Conservation (phyloP, 768 basidiomycete genomes). For the Kwoniella shandongensis region DNA sequence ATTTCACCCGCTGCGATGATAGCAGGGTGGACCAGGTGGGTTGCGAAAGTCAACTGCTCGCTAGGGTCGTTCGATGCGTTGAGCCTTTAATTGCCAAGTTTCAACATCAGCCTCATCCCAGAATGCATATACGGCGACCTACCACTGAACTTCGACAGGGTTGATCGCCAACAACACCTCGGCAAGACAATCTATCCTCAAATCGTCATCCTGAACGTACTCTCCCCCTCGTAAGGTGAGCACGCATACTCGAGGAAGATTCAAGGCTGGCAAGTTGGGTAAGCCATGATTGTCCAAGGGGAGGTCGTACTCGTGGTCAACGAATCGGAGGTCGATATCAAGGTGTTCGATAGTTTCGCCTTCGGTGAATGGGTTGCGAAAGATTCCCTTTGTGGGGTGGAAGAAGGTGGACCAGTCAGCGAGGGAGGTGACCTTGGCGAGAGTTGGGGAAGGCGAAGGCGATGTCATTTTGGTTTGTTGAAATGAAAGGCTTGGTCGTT, state of each 20-base stretch:
- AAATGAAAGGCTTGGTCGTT: too few species aligned
- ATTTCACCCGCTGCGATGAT: constrained; percentile 42
- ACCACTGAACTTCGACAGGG: constrained; percentile 45
- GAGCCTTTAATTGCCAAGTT: constrained; percentile 23
- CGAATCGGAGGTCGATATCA: constrained; percentile 46
- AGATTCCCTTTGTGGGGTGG: constrained; percentile 36
- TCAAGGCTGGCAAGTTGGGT: constrained; percentile 5
- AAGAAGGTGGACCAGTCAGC: constrained; percentile 41
- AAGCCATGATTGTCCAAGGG: background rate
- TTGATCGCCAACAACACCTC: constrained; percentile 38
- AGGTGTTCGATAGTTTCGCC: constrained; percentile 44
- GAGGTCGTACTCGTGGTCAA: constrained; percentile 17
- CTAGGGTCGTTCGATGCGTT: constrained; percentile 32
- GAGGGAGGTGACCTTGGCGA: constrained; percentile 34
- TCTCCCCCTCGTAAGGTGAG: constrained; percentile 45
- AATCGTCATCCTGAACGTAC: constrained; percentile 42
- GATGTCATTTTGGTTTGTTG: constrained; percentile 9
- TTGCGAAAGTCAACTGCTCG: constrained; percentile 43
- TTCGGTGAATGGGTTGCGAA: constrained; percentile 26
- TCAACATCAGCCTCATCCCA: constrained; percentile 5
- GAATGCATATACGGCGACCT: constrained; percentile 16
- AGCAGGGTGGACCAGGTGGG: constrained; percentile 42
- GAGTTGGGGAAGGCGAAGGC: constrained; percentile 24
- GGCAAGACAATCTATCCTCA: constrained; percentile 34
- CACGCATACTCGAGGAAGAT: constrained; percentile 31